Evolutionary conservation across 305 asterid species (phyloP).

Genomic region (Fraxinus albicans): DNA sequence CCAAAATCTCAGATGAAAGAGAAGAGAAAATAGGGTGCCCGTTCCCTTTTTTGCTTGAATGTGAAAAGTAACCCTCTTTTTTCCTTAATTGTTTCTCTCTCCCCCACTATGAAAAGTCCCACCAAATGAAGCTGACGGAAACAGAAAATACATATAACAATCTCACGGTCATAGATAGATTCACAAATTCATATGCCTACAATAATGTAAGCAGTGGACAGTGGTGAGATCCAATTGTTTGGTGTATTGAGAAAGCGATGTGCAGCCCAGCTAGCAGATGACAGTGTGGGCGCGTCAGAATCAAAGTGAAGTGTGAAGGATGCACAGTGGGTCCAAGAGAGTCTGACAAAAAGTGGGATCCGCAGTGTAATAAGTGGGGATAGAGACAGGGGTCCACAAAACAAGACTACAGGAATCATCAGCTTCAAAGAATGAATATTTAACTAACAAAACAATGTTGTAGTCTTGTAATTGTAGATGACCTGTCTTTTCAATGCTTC

Average conservation of each 20-base stretch:
- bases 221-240: too few species aligned
- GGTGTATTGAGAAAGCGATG: conserved; percentile 27
- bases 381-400: not conserved
- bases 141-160: conserved; percentile 4
- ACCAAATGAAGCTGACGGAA: conserved; percentile 28
- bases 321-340: not conserved
- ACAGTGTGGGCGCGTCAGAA: not conserved
- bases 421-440: conserved; percentile 20
- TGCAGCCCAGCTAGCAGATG: conserved; percentile 24
- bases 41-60: not conserved
- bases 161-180: conserved; percentile 2
- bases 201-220: not conserved
- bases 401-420: not conserved
- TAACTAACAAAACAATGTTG: conserved; percentile 1
- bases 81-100: not conserved
- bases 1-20: conserved; percentile 23
- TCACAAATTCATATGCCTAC: conserved; percentile 18
- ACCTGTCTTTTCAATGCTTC: not conserved
- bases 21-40: conserved; percentile 11
- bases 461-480: not conserved
- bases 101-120: conserved; percentile 30
- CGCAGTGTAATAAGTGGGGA: not conserved
- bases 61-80: not conserved
- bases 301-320: not conserved
- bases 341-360: conserved; percentile 26